phyloP scores from a whole-genome alignment of 169 alveolate genomes.

The Eimeria tenella region DNA sequence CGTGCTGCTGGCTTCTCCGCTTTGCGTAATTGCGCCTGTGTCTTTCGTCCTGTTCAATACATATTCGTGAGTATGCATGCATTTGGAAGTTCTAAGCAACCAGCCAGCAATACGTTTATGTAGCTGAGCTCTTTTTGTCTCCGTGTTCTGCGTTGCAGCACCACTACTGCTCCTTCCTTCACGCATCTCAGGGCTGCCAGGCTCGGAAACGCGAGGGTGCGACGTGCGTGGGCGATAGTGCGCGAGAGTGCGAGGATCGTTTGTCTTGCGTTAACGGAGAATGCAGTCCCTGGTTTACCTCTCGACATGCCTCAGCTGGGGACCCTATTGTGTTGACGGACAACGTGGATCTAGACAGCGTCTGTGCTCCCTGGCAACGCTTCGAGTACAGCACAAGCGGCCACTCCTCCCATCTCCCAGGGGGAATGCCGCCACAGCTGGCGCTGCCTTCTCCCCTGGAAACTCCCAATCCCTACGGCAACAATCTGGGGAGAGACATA shows the following conservation, averaged over 20 bases:
- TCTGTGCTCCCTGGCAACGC: slow-evolving; percentile 56
- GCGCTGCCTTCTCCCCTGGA: slow-evolving; percentile 21
- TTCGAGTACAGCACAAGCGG: background rate
- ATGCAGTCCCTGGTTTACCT: slow-evolving; percentile 45
- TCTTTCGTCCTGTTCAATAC: background rate
- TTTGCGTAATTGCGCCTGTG: background rate
- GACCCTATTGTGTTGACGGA: slow-evolving; percentile 33
- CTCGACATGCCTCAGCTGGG: slow-evolving; percentile 36
- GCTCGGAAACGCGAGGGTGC: slow-evolving; percentile 30
- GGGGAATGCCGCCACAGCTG: slow-evolving; percentile 14
- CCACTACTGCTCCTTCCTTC: slow-evolving; percentile 45
- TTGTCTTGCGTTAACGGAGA: slow-evolving; percentile 32
- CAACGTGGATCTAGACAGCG: slow-evolving; percentile 35
- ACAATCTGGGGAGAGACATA: slow-evolving; percentile 3
- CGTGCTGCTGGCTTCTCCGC: background rate
- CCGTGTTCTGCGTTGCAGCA: background rate
- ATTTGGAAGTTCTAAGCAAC: background rate
- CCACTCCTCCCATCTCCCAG: background rate
- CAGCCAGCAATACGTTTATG: too few relatives aligned
- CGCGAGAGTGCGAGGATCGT: slow-evolving; percentile 30
- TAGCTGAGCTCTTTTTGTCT: background rate
- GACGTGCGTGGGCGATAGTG: slow-evolving; percentile 25
- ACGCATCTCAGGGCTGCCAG: slow-evolving; percentile 52
- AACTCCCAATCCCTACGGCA: slow-evolving; percentile 1
- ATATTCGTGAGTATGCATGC: background rate